Base-by-base conservation (phyloP, 805 yeast genomes). In the Ogataea ramenticola region DNA sequence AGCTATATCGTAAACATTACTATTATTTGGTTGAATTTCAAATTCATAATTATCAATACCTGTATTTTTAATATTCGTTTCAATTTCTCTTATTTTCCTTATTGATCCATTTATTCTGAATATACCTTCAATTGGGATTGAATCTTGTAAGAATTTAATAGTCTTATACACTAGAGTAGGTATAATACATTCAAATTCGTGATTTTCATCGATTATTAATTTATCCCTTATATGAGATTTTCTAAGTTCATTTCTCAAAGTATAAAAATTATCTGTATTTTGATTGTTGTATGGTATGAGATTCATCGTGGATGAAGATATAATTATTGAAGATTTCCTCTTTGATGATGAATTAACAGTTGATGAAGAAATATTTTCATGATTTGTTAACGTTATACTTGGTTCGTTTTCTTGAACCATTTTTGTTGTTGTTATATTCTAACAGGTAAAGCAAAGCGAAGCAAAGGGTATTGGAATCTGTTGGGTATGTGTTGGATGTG, bases 91-190 rank as follows among this genome's bases (percentile, higher is more conserved):
- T 30, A 64, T 57, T 41, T 64, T 65, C 36, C 57, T 57, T 29
- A 65, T 49, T 12, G 66, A 55, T 7, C 68, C 66, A 46, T 64
- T 65, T 45, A 65, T 58, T 46, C 70, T 48, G 46, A 65, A 65
- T n/a, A 65, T 51, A 12, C 70, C 70, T 49, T 65, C 66, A 4
- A 54, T 49, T 4, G 56, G 58, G 1, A 50, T 57, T 35, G 50
- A 45, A 1, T 41, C 36, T 14, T 45, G 35, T 15, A 65, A 54
- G 44, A 49, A 63, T 20, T 52, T 40, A 41, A 67, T 60, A 46
- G 68, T 62, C 45, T 60, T 62, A 31, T 54, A 49, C 4, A 64
- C 64, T 24, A 60, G 24, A 2, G 56, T 49, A 11, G 70, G 70
- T 14, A 64, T 50, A 19, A 40, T 46, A 9, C 57, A 17, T 46